A percentile compares a stretch with the other conserved stretches of the same genome.
Evolutionary conservation across 257 asterid genomes (phyloP).

Genomic region (Buddleja alternifolia): DNA sequence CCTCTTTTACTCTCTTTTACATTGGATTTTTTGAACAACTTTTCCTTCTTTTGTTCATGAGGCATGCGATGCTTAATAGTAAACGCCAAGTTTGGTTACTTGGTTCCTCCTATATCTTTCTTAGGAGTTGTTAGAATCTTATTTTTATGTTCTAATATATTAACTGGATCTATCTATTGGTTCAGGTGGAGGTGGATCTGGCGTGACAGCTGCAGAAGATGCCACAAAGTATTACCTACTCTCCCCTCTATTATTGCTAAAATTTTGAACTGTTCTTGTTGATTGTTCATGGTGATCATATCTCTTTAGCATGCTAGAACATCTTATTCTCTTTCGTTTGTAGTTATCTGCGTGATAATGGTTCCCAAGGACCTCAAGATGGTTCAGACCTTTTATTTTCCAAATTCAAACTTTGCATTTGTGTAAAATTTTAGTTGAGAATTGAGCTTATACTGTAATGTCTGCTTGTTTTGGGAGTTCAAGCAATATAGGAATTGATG

Average conservation of each 20-base stretch:
- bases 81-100: background rate
- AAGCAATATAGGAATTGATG: slow-evolving; percentile 4
- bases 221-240: slow-evolving; percentile 71
- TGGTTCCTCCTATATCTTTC: slow-evolving; percentile 4
- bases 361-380: background rate
- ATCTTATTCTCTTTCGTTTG: background rate
- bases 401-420: background rate
- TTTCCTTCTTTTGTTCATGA: background rate
- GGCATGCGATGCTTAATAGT: slow-evolving; percentile 7
- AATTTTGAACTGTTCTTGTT: slow-evolving; percentile 6
- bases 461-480: background rate
- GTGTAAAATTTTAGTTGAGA: background rate
- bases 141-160: slow-evolving; percentile 18
- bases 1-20: background rate
- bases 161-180: slow-evolving; percentile 34
- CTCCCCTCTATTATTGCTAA: slow-evolving; percentile 15
- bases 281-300: slow-evolving; percentile 13
- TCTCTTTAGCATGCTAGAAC: background rate
- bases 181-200: slow-evolving; percentile 71
- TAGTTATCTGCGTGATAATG: slow-evolving; percentile 7
- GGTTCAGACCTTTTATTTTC: background rate
- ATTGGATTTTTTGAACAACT: background rate
- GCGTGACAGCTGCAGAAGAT: slow-evolving; percentile 63
- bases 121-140: slow-evolving; percentile 1
- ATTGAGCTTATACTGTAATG: no score